These are phyloP conservation scores for Neonectria faginata DNA, from an alignment of 2,329 filamentous ascomycete species.

Conservation along the genomic window DNA sequence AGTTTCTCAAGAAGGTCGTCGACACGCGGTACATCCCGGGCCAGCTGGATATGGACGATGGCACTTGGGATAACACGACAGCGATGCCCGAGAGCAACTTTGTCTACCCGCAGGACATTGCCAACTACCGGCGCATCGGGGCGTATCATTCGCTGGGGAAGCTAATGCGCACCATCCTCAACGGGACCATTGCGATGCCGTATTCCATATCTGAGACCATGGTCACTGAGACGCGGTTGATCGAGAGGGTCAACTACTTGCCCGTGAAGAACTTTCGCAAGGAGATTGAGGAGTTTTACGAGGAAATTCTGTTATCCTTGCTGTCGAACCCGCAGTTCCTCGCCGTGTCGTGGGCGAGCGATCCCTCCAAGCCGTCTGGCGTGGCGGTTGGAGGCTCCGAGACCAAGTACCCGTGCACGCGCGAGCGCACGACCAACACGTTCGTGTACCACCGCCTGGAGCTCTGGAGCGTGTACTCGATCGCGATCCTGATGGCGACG, in stretches of 20 bases:
- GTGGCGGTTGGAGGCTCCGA: slow-evolving; percentile 15
- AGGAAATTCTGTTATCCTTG: slow-evolving; percentile 43
- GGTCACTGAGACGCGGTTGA: slow-evolving; percentile 37
- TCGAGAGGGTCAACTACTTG: slow-evolving; percentile 40
- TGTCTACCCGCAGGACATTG: slow-evolving; percentile 32
- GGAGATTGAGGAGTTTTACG: slow-evolving; percentile 41
- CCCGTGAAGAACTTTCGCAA: slow-evolving; percentile 33
- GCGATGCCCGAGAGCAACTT: slow-evolving; percentile 39
- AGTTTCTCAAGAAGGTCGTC: slow-evolving; percentile 35
- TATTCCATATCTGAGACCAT: slow-evolving; percentile 34
- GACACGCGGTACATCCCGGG: slow-evolving; percentile 36
- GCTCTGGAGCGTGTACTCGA: slow-evolving; percentile 40
- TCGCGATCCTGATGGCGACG: slow-evolving; percentile 40
- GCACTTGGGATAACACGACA: slow-evolving; percentile 35
- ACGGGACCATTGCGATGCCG: slow-evolving; percentile 43
- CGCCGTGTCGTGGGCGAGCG: slow-evolving; percentile 40
- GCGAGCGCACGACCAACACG: slow-evolving; percentile 36
- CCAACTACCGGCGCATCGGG: slow-evolving; percentile 36
- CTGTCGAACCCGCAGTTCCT: slow-evolving; percentile 44
- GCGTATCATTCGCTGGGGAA: slow-evolving; percentile 42
- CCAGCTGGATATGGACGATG: slow-evolving; percentile 30
- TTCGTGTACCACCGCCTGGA: slow-evolving; percentile 39
- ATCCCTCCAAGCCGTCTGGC: slow-evolving; percentile 34
- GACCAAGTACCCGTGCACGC: slow-evolving; percentile 33
- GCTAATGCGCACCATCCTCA: slow-evolving; percentile 35